Base-by-base conservation (phyloP, 2,329 filamentous ascomycete genomes). In the Paramyrothecium roridum region DNA sequence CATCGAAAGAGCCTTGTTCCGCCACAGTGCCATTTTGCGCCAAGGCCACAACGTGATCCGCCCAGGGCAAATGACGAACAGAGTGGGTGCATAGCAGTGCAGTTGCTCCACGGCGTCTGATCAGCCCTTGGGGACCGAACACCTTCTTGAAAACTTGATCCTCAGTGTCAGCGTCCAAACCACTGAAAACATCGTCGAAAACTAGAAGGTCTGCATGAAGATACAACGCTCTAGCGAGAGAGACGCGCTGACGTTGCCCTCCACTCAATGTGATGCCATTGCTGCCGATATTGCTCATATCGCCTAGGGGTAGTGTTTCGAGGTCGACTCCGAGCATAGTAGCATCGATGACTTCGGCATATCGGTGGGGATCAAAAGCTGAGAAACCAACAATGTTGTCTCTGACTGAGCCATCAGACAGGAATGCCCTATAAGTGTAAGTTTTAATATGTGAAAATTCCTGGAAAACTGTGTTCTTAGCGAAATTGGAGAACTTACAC, bases 231-330 rank as follows among this genome's bases (percentile, higher is more conserved):
- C 92, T 84, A 13, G 92, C 92, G 33, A 96, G 81, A n/a, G 91
- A 96, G 50, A 96, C 96, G 53, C 92, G 86, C 70, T 96, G 91
- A 72, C 96, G 96, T 72, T 96, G 92, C 10, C 92, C 92, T 56
- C 92, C 92, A 2, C 92, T 96, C 13, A 96, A 81, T 34, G 91
- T 91, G 56, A 96, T 93, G 45, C 92, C 92, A 71, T 95, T 96
- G 70, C 96, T 92, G 51, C 92, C 92, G 30, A 96, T 91, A 40
- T 95, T 75, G 0, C 92, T 96, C 72, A 92, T 83, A 67, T 96
- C 92, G 37, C 92, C 92, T 57, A 85, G 84, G 68, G 96, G 90
- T 4, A 96, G 80, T 45, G 96, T 93, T 58, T 92, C 83, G 13
- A 96, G 77, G 68, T 96, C 92, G 20, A 45, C 49, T 48, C 57